Percentiles rank a stretch among this genome's conserved stretches.
Evolutionary conservation across 257 asterid species (phyloP).

Genomic region (Ophiorrhiza pumila): DNA sequence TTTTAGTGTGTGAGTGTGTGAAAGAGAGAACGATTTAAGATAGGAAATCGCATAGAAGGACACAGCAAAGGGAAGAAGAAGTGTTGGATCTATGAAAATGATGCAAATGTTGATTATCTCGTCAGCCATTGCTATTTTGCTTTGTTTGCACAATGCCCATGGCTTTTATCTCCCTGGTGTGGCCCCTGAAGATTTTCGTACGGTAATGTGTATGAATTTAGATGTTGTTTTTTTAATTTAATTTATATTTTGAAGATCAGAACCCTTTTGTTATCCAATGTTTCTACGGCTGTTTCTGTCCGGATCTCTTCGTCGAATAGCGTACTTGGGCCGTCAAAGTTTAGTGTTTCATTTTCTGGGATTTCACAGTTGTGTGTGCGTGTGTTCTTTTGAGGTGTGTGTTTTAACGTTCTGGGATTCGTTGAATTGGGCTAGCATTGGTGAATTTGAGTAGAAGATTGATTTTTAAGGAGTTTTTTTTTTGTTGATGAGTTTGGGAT

Average conservation of each 20-base stretch:
- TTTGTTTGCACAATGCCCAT: constrained; percentile 42
- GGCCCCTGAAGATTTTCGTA: constrained; percentile 76
- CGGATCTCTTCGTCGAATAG: neutral
- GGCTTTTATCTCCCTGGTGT: constrained; percentile 84
- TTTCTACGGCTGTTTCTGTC: neutral
- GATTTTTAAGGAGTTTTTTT: neutral
- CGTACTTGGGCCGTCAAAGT: neutral
- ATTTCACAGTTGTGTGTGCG: neutral
- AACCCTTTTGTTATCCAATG: neutral
- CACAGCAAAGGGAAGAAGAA: constrained; percentile 7
- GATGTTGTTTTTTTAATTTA: neutral
- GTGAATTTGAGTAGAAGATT: neutral
- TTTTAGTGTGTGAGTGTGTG: neutral
- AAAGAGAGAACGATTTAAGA: neutral
- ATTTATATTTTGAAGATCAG: neutral
- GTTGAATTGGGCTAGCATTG: neutral
- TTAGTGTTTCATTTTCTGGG: neutral
- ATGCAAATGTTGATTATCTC: constrained; percentile 7
- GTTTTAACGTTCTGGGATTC: neutral
- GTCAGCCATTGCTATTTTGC: constrained; percentile 29
- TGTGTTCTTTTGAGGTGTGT: neutral
- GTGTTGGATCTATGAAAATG: constrained; percentile 20
- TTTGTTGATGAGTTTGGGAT: neutral
- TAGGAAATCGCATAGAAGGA: neutral
- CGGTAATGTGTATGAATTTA: too few relatives aligned